These are phyloP conservation scores for Verticillium zaregamsianum DNA, from an alignment of 2,329 filamentous ascomycete species.

Conservation along the genomic window DNA sequence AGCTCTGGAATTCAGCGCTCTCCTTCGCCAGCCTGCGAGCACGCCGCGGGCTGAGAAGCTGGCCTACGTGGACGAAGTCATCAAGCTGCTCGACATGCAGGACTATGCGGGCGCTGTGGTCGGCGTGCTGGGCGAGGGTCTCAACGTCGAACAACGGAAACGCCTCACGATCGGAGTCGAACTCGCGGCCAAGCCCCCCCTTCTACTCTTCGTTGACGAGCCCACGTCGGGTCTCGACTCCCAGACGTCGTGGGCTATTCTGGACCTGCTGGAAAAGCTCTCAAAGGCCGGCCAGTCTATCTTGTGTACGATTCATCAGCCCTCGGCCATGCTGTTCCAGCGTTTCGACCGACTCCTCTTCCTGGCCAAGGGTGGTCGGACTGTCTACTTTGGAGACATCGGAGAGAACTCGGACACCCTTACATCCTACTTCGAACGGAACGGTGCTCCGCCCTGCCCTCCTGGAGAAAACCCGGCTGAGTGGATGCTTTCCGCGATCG, in stretches of 20 bases:
- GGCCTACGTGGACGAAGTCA: slow-evolving; percentile 84
- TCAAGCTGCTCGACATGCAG: slow-evolving; percentile 86
- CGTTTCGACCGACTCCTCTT: slow-evolving; percentile 81
- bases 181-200: slow-evolving; percentile 82
- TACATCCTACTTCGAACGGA: slow-evolving; percentile 71
- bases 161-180: slow-evolving; percentile 93
- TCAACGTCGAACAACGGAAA: slow-evolving; percentile 67
- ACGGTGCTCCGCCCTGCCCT: slow-evolving; percentile 63
- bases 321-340: slow-evolving; percentile 92
- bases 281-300: slow-evolving; percentile 87
- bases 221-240: slow-evolving; percentile 91
- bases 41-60: slow-evolving; percentile 74
- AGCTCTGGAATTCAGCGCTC: slow-evolving; percentile 78
- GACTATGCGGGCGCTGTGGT: slow-evolving; percentile 87
- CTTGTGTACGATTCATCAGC: slow-evolving; percentile 96
- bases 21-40: slow-evolving; percentile 76
- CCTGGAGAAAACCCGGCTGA: slow-evolving; percentile 73
- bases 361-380: slow-evolving; percentile 69
- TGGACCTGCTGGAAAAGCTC: slow-evolving; percentile 82
- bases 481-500: slow-evolving; percentile 66
- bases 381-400: slow-evolving; percentile 79
- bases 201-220: slow-evolving; percentile 90
- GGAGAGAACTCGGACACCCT: slow-evolving; percentile 65
- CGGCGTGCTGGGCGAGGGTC: slow-evolving; percentile 82
- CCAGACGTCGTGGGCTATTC: slow-evolving; percentile 90